These are phyloP conservation scores for Phaffomyces opuntiae DNA, from an alignment of 805 yeast species.

Conservation along the genomic window DNA sequence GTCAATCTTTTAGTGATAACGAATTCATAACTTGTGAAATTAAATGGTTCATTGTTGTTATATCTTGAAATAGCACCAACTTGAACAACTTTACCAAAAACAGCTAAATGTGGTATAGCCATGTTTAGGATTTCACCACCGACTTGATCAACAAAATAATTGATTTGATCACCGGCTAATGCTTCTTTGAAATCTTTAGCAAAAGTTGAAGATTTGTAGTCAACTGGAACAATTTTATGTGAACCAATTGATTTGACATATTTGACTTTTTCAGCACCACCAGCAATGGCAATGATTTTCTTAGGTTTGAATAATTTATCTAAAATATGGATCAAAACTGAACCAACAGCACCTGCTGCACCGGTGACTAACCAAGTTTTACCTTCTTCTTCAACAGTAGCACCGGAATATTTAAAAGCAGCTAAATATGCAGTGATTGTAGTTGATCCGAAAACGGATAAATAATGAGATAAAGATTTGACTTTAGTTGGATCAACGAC, in stretches of 20 bases:
- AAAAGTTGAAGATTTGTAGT: constrained; percentile 42
- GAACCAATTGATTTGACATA: constrained; percentile 52
- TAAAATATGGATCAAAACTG: constrained; percentile 50
- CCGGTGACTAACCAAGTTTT: constrained; percentile 52
- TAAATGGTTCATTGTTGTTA: constrained; percentile 29
- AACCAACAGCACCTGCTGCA: constrained; percentile 74
- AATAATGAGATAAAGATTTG: constrained; percentile 32
- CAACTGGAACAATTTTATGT: constrained; percentile 43
- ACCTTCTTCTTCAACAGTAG: constrained; percentile 31
- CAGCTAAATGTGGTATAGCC: constrained; percentile 30
- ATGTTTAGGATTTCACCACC: constrained; percentile 53
- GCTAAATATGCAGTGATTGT: constrained; percentile 58
- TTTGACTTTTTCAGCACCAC: constrained; percentile 47
- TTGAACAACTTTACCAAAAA: constrained; percentile 41
- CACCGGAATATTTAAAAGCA: constrained; percentile 40
- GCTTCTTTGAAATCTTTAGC: constrained; percentile 30
- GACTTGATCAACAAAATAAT: constrained; percentile 54
- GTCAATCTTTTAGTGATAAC: constrained; percentile 45
- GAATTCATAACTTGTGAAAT: constrained; percentile 33
- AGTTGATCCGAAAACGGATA: constrained; percentile 49
- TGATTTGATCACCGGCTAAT: constrained; percentile 42
- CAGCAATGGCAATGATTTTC: constrained; percentile 56
- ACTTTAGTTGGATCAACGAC: constrained; percentile 16
- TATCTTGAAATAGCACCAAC: constrained; percentile 61
- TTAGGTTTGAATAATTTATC: constrained; percentile 43